Percentiles rank a stretch among this genome's conserved stretches.
These are phyloP conservation scores for Daldinia loculata DNA, from an alignment of 495 filamentous ascomycete genomes.

Conservation along the genomic window DNA sequence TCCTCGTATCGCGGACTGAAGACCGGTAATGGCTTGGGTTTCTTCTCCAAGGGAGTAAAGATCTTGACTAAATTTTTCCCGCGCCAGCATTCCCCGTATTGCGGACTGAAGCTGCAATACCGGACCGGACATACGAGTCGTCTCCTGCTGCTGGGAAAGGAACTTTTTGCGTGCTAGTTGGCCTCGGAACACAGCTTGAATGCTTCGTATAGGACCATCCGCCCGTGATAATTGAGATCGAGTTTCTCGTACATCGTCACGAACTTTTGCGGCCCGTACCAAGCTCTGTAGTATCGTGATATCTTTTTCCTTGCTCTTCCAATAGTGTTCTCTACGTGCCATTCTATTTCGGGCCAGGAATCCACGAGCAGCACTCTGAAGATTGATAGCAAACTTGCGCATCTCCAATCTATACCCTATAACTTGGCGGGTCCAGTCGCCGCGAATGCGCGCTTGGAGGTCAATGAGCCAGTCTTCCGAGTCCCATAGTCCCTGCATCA, in stretches of 20 bases:
- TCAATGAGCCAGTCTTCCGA: conserved; percentile 79
- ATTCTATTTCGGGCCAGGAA: conserved; percentile 76
- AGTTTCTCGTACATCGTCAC: conserved; percentile 71
- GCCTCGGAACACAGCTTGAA: conserved; percentile 79
- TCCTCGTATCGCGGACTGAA: conserved; percentile 55
- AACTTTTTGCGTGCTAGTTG: conserved; percentile 62
- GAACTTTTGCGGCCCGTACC: conserved; percentile 77
- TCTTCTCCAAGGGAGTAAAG: conserved; percentile 51
- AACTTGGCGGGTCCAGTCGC: conserved; percentile 73
- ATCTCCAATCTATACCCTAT: conserved; percentile 80
- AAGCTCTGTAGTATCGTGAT: conserved; percentile 85
- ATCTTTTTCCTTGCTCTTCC: conserved; percentile 73
- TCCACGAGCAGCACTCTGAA: conserved; percentile 83
- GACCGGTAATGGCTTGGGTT: conserved; percentile 47
- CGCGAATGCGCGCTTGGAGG: conserved; percentile 84
- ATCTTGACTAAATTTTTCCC: conserved; percentile 51
- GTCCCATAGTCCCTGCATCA: conserved; percentile 93
- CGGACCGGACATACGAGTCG: conserved; percentile 55
- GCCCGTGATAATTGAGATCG: conserved; percentile 68
- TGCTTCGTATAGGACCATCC: conserved; percentile 62
- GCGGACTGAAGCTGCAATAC: conserved; percentile 62
- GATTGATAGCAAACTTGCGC: conserved; percentile 73
- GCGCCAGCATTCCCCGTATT: conserved; percentile 59
- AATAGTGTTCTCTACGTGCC: conserved; percentile 67
- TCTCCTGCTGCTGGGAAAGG: conserved; percentile 62